Evolutionary conservation across 1,139 yeast species (phyloP).

Genomic region (Taiozyma sp.): DNA sequence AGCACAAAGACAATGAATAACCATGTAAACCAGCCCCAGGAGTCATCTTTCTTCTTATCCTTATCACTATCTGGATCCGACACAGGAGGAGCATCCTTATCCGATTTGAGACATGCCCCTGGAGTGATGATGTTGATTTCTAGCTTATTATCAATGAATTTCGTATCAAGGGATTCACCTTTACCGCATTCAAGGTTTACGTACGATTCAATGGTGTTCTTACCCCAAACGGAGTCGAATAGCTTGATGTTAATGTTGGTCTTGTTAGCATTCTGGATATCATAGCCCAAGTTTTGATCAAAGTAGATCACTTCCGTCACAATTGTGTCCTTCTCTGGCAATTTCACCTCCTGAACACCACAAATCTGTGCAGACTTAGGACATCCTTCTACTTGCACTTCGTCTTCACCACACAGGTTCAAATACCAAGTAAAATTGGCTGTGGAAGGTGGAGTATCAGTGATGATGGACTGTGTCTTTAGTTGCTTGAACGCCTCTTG

Average conservation of each 20-base stretch:
- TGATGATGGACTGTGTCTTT: slow-evolving; percentile 27
- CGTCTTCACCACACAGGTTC: slow-evolving; percentile 57
- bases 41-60: slow-evolving; percentile 31
- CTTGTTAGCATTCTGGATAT: slow-evolving; percentile 27
- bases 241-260: slow-evolving; percentile 44
- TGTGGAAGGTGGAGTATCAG: slow-evolving; percentile 74
- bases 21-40: slow-evolving; percentile 82
- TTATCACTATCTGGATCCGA: slow-evolving; percentile 26
- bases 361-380: slow-evolving; percentile 68
- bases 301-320: slow-evolving; percentile 55
- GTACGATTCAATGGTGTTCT: slow-evolving; percentile 44
- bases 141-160: slow-evolving; percentile 31
- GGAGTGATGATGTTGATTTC: slow-evolving; percentile 32
- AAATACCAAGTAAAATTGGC: slow-evolving; percentile 63
- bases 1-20: slow-evolving; percentile 62
- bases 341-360: slow-evolving; percentile 50
- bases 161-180: slow-evolving; percentile 31
- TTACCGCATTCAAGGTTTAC: slow-evolving; percentile 50
- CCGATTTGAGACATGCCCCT: slow-evolving; percentile 38
- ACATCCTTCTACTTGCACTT: slow-evolving; percentile 42
- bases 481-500: slow-evolving; percentile 15
- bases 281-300: slow-evolving; percentile 31
- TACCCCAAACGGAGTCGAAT: slow-evolving; percentile 70
- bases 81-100: slow-evolving; percentile 21
- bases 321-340: slow-evolving; percentile 39